Evolutionary conservation across 1,284 basidiomycete genomes (phyloP), one percentile per base, ranked within the genome.

Genomic region (Trichosporon sp.): DNA sequence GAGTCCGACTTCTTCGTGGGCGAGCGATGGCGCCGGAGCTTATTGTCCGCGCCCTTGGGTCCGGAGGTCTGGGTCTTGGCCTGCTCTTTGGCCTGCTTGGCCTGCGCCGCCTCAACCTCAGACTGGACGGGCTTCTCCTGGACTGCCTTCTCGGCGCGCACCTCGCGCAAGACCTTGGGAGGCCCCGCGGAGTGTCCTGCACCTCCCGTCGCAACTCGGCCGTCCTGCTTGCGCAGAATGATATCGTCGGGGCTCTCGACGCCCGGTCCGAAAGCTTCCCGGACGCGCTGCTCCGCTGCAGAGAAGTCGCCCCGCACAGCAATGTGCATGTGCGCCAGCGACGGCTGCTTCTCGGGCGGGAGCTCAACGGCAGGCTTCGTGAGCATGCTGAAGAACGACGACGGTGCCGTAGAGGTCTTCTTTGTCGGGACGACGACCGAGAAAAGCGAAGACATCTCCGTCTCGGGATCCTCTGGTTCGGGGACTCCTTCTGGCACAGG

Each of bases 181-280:
- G 66, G 31, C 32, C 16, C 65, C 31, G 38, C 1, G 2, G n/a
- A 2, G 5, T 37, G 21, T 2, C 72, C 72, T 4, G 75, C 73
- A 5, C 72, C 78, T 10, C 73, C 78, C 0, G 78, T 80, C 5
- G 80, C 84, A 1, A 81, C 81, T 6, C 86, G 85, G 2, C 86
- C 86, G 70, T 85, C 82, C 68, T 87, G 78, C 54, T 84, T 86
- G 51, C 83, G 77, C 65, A 86, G 72, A 8, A 88, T 85, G 40
- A 85, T 75, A 71, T 88, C 87, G 73, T 88, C 87, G 26, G 87
- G 87, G 74, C 87, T 87, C 65, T 85, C 80, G 21, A 77, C 76
- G 8, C 68, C 76, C 4, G 76, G 71, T 0, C 75, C 76, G 56
- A 83, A 83, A 6, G 78, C 80, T 4, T 71, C 70, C 43, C 75